These are phyloP conservation scores for Tieghemiomyces parasiticus DNA, from an alignment of 192 early-diverging fungal species.

Conservation along the genomic window DNA sequence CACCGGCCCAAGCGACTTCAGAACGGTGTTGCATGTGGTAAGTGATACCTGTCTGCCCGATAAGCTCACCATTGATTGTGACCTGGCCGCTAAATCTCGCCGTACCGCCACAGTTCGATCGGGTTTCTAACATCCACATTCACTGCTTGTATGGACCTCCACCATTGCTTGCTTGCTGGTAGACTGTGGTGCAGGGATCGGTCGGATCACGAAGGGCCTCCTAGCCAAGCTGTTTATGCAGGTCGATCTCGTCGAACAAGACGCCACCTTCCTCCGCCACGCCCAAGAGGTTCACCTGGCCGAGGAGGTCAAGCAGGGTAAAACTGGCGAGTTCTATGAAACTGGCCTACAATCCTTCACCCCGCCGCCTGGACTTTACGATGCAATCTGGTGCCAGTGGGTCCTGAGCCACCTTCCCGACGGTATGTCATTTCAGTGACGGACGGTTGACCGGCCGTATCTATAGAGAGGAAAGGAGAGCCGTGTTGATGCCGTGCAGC, in stretches of 20 bases:
- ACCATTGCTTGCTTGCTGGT: slow-evolving; percentile 20
- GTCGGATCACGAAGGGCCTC: slow-evolving; percentile 78
- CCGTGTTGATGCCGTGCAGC: not conserved
- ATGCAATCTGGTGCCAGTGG: slow-evolving; percentile 98
- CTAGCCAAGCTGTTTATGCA: slow-evolving; percentile 60
- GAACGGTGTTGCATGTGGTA: not conserved
- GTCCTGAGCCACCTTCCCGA: slow-evolving; percentile 87
- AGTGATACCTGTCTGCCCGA: slow-evolving; percentile 10
- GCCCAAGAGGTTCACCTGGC: slow-evolving; percentile 45
- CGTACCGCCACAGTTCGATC: slow-evolving; percentile 7
- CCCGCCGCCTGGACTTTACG: slow-evolving; percentile 53
- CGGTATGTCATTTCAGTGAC: slow-evolving; percentile 25
- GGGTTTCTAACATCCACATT: too few relatives aligned
- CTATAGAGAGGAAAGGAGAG: not conserved
- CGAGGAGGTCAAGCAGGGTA: slow-evolving; percentile 33
- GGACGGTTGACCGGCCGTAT: not conserved
- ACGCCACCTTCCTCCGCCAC: slow-evolving; percentile 53
- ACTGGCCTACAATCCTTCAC: slow-evolving; percentile 72
- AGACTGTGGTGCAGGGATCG: slow-evolving; percentile 94
- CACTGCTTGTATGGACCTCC: not conserved
- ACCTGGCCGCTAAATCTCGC: slow-evolving; percentile 12
- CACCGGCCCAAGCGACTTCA: slow-evolving; percentile 11
- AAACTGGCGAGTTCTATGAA: slow-evolving; percentile 50
- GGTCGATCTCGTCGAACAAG: slow-evolving; percentile 88
- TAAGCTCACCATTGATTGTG: slow-evolving; percentile 14